Evolutionary conservation across 495 filamentous ascomycete genomes (phyloP).

Genomic region (Choiromyces venosus): DNA sequence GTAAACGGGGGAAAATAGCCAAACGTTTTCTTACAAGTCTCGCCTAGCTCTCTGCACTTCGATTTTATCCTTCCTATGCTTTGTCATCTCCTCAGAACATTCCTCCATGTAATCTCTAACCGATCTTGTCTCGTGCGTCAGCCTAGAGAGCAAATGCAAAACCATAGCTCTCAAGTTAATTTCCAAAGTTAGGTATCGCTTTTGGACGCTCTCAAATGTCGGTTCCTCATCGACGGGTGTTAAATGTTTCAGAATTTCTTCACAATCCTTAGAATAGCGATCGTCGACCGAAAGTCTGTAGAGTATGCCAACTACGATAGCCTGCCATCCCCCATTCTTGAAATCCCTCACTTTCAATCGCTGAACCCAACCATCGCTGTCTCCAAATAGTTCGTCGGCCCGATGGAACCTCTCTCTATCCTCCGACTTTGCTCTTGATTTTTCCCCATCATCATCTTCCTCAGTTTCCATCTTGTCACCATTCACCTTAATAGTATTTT

Average conservation of each 20-base stretch:
- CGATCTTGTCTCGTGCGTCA: conserved; percentile 77
- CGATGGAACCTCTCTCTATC: conserved; percentile 55
- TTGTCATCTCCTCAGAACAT: conserved; percentile 86
- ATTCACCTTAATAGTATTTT: conserved; percentile 40
- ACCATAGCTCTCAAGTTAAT: conserved; percentile 75
- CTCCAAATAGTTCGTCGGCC: conserved; percentile 69
- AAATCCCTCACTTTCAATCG: conserved; percentile 78
- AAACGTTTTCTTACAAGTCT: conserved; percentile 57
- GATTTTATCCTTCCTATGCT: conserved; percentile 89
- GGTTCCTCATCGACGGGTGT: conserved; percentile 70
- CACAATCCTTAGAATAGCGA: conserved; percentile 64
- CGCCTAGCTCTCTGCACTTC: conserved; percentile 81
- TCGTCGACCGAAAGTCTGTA: conserved; percentile 74
- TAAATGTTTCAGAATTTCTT: conserved; percentile 70
- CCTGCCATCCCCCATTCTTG: conserved; percentile 81
- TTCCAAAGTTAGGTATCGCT: conserved; percentile 67
- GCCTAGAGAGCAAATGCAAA: conserved; percentile 78
- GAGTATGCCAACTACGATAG: conserved; percentile 80
- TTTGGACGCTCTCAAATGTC: conserved; percentile 62
- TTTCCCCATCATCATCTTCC: conserved; percentile 46
- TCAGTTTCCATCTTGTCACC: conserved; percentile 40
- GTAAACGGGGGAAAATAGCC: conserved; percentile 2
- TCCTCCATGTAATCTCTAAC: conserved; percentile 84
- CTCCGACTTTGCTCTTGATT: conserved; percentile 42
- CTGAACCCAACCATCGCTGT: conserved; percentile 72